phyloP scores from a whole-genome alignment of 2,329 filamentous ascomycete genomes.

The Ceratocystis albifundus region DNA sequence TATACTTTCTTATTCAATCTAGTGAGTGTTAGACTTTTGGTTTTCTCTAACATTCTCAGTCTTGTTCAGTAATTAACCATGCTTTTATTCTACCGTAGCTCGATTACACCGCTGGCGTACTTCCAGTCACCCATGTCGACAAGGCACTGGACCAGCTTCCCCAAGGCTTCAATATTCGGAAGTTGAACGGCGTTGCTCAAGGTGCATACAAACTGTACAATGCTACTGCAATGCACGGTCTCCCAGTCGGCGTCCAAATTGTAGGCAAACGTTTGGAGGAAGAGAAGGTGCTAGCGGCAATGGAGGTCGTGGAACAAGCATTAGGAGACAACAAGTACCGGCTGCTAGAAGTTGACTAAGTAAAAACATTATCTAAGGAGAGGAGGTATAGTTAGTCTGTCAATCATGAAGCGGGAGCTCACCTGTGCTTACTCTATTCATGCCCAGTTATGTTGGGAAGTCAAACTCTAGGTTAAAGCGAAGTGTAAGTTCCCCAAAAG shows the following conservation, averaged over 20 bases:
- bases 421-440: not conserved
- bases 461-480: not conserved
- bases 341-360: conserved; percentile 38
- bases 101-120: conserved; percentile 71
- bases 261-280: conserved; percentile 71
- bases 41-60: not conserved
- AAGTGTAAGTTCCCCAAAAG: conserved; percentile 15
- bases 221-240: conserved; percentile 67
- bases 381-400: conserved; percentile 13
- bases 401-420: not conserved
- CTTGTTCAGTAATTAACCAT: not conserved
- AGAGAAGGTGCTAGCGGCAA: conserved; percentile 73
- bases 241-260: conserved; percentile 78
- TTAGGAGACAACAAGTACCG: conserved; percentile 48
- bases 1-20: conserved; percentile 93
- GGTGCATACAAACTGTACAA: conserved; percentile 84
- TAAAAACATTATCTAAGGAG: not conserved
- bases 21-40: conserved; percentile 36
- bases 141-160: conserved; percentile 54
- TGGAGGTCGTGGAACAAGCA: conserved; percentile 67
- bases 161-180: conserved; percentile 44
- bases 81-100: conserved; percentile 39
- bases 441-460: not conserved
- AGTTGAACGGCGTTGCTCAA: conserved; percentile 65
- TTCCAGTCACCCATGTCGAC: conserved; percentile 81